These are phyloP conservation scores for Musa schizocarpa DNA, from an alignment of 176 grass and related monocot genomes.

Conservation along the genomic window DNA sequence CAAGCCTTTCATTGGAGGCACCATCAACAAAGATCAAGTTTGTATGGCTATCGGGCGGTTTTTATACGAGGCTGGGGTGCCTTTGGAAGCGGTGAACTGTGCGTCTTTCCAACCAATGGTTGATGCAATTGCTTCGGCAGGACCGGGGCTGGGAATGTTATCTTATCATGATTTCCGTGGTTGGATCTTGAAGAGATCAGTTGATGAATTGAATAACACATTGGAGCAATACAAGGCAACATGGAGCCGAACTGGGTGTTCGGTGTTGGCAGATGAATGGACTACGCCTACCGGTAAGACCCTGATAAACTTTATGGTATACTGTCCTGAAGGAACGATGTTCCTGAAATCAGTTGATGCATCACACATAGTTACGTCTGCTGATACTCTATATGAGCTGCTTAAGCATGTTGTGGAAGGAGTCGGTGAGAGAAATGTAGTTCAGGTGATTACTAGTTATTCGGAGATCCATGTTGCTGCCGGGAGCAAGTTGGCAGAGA, in stretches of 20 bases:
- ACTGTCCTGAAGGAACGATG: slow-evolving; percentile 77
- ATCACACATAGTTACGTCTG: slow-evolving; percentile 47
- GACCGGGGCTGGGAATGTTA: slow-evolving; percentile 33
- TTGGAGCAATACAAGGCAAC: slow-evolving; percentile 40
- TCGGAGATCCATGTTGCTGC: slow-evolving; percentile 50
- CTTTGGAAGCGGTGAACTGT: slow-evolving; percentile 67
- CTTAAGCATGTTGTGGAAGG: slow-evolving; percentile 69
- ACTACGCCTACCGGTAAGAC: slow-evolving; percentile 46
- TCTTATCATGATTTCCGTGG: slow-evolving; percentile 70
- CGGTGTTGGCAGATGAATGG: slow-evolving; percentile 73
- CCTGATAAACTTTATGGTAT: slow-evolving; percentile 71
- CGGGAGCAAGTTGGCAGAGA: slow-evolving; percentile 49
- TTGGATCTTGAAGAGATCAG: slow-evolving; percentile 50
- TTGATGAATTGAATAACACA: slow-evolving; percentile 48
- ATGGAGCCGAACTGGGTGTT: slow-evolving; percentile 70
- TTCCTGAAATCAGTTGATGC: slow-evolving; percentile 81
- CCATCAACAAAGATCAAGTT: slow-evolving; percentile 46
- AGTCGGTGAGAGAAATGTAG: slow-evolving; percentile 54
- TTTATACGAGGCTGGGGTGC: slow-evolving; percentile 55
- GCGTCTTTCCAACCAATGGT: slow-evolving; percentile 74
- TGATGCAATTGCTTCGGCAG: slow-evolving; percentile 42
- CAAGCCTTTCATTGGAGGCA: not conserved
- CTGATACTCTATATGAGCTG: slow-evolving; percentile 56
- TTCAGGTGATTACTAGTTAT: slow-evolving; percentile 80
- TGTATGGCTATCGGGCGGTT: slow-evolving; percentile 60